These are phyloP conservation scores for Escallonia rubra DNA, from an alignment of 129 eudicot species.

Conservation along the genomic window DNA sequence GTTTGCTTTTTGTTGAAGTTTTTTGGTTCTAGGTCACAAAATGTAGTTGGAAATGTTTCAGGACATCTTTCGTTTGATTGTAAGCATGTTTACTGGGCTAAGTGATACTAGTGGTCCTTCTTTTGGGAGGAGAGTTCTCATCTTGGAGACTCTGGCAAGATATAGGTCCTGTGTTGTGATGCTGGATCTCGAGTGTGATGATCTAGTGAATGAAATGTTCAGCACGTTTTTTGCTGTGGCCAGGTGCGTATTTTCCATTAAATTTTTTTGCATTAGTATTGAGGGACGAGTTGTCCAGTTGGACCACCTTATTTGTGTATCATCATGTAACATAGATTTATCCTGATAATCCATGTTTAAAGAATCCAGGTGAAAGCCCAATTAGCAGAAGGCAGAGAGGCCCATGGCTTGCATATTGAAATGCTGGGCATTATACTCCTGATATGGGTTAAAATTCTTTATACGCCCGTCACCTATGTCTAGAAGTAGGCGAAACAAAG, in stretches of 20 bases:
- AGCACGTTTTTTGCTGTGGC: slow-evolving; percentile 65
- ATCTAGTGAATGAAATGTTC: slow-evolving; percentile 77
- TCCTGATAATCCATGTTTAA: no score
- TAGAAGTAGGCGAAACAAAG: no score
- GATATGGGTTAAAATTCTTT: no score
- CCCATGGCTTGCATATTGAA: no score
- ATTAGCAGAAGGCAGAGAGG: no score
- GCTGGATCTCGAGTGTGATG: slow-evolving; percentile 98
- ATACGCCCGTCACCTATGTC: no score
- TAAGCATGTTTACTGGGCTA: slow-evolving; percentile 80
- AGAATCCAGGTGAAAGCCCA: no score
- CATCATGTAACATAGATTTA: no score
- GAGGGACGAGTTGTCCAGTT: background rate
- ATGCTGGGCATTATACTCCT: no score
- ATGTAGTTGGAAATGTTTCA: slow-evolving; percentile 25
- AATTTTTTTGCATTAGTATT: background rate
- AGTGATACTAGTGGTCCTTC: slow-evolving; percentile 65
- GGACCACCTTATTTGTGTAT: background rate
- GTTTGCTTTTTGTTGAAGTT: slow-evolving; percentile 3
- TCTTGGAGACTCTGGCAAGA: slow-evolving; percentile 87
- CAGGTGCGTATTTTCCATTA: slow-evolving; percentile 40
- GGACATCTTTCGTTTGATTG: slow-evolving; percentile 81
- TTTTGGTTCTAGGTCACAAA: slow-evolving; percentile 16
- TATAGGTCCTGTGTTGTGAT: slow-evolving; percentile 93
- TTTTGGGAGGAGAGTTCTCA: slow-evolving; percentile 75